Percentiles rank a stretch among this genome's conserved stretches.
These are phyloP conservation scores for Wallacemonas sp. DNA, from an alignment of 208 protist genomes.

Conservation along the genomic window DNA sequence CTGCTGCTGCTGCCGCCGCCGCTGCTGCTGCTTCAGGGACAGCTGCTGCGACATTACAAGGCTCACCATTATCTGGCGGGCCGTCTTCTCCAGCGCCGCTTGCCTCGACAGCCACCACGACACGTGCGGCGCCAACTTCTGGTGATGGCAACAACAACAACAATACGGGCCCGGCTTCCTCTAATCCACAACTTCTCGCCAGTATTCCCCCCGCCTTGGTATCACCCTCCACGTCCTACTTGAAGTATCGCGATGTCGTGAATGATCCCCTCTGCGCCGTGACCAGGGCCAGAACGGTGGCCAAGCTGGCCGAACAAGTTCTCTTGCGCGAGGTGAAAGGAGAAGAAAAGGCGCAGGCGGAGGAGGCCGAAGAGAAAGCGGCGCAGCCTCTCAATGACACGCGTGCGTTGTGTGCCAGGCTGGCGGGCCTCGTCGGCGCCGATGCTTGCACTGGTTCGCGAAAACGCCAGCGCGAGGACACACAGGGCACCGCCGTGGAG, in stretches of 20 bases:
- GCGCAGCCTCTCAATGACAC: no score
- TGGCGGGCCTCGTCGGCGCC: neutral
- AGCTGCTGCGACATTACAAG: neutral
- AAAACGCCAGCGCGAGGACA: neutral
- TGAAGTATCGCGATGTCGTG: neutral
- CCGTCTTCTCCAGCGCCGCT: neutral
- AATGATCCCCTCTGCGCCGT: neutral
- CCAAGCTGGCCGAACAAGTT: neutral
- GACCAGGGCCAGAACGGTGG: neutral
- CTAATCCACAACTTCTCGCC: no score
- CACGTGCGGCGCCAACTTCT: neutral
- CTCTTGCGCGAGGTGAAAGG: neutral
- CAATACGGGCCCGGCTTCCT: no score
- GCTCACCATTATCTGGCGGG: neutral
- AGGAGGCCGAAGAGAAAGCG: no score
- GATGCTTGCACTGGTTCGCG: neutral
- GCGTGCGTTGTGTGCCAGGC: neutral
- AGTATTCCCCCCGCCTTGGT: constrained; percentile 4
- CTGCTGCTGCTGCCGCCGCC: constrained; percentile 19
- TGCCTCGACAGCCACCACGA: neutral
- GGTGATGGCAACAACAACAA: no score
- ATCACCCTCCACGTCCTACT: neutral
- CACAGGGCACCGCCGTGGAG: neutral
- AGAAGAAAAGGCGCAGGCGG: neutral
- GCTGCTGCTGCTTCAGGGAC: neutral